A percentile compares a stretch with the other conserved stretches of the same genome.
These are phyloP conservation scores for Tephrocybe sp. DNA, from an alignment of 768 basidiomycete species.

Conservation along the genomic window DNA sequence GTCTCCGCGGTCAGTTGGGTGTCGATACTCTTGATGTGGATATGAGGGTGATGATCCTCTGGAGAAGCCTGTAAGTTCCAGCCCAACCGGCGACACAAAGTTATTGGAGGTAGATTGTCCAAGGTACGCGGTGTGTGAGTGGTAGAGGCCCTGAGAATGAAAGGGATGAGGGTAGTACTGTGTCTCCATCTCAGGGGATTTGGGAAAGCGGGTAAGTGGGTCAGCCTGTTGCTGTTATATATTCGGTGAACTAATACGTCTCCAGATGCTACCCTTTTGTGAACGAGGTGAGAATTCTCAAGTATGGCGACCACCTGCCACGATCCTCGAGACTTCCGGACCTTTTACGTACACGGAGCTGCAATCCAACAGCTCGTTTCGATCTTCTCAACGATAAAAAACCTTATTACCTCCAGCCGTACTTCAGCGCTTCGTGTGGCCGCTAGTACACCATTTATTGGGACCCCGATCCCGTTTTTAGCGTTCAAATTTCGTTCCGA, in stretches of 20 bases:
- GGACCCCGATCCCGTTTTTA: conserved; percentile 12
- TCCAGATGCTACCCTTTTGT: conserved; percentile 35
- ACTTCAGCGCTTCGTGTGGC: conserved; percentile 3
- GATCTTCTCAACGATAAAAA: conserved; percentile 27
- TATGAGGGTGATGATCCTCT: conserved; percentile 47
- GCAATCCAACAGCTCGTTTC: conserved; percentile 32
- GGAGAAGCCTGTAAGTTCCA: conserved; percentile 43
- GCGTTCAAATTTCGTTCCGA: conserved; percentile 14
- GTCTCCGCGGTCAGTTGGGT: conserved; percentile 40
- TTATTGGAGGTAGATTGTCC: conserved; percentile 25
- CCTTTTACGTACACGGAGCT: conserved; percentile 47
- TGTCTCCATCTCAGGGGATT: conserved; percentile 35
- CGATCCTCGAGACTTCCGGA: conserved; percentile 37
- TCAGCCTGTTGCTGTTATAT: conserved; percentile 40
- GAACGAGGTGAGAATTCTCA: conserved; percentile 42
- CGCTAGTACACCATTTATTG: conserved; percentile 9
- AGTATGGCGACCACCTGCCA: conserved; percentile 45
- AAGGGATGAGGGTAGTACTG: conserved; percentile 29
- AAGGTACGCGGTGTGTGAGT: conserved; percentile 14
- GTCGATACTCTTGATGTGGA: conserved; percentile 43
- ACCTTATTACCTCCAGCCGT: conserved; percentile 10
- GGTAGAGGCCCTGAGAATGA: conserved; percentile 29
- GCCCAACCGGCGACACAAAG: conserved; percentile 29
- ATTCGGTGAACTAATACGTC: conserved; percentile 42
- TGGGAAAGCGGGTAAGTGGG: conserved; percentile 33